Conservation (phyloP, 23 red algal genomes). For the Gracilaria domingensis region DNA sequence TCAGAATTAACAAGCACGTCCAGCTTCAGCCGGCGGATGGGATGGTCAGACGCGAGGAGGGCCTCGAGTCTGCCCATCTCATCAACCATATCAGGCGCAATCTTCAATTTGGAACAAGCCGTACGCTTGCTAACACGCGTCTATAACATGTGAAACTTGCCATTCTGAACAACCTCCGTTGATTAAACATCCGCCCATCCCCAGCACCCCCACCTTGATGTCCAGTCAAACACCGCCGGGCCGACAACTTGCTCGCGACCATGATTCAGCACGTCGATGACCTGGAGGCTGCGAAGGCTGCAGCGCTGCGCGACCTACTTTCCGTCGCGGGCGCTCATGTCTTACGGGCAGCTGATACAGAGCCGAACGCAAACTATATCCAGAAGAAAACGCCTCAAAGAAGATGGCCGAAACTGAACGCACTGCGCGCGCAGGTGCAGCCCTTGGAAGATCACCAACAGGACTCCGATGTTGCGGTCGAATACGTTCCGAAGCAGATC, state of each 20-base stretch:
- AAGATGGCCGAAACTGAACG: not conserved
- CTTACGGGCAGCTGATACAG: not conserved
- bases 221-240: not conserved
- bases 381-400: conserved; percentile 6
- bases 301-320: conserved; percentile 3
- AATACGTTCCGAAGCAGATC: conserved; percentile 19
- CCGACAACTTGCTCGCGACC: not conserved
- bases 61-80: conserved; percentile 50
- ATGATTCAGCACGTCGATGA: conserved; percentile 8
- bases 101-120: conserved; percentile 62
- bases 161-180: conserved; percentile 34
- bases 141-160: conserved; percentile 60
- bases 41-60: too few relatives aligned
- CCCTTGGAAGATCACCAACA: not conserved
- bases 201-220: too few relatives aligned
- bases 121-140: conserved; percentile 60
- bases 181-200: too few relatives aligned
- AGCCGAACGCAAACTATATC: too few relatives aligned
- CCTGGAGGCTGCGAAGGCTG: conserved; percentile 8
- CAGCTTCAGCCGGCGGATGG: too few relatives aligned
- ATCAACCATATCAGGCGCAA: conserved; percentile 63
- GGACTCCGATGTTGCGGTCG: not conserved
- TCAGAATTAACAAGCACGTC: conserved; percentile 56
- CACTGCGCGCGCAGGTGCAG: not conserved
- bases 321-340: not conserved